Base-by-base conservation (phyloP, 176 grass and related monocot genomes). In the Dactylis glomerata region DNA sequence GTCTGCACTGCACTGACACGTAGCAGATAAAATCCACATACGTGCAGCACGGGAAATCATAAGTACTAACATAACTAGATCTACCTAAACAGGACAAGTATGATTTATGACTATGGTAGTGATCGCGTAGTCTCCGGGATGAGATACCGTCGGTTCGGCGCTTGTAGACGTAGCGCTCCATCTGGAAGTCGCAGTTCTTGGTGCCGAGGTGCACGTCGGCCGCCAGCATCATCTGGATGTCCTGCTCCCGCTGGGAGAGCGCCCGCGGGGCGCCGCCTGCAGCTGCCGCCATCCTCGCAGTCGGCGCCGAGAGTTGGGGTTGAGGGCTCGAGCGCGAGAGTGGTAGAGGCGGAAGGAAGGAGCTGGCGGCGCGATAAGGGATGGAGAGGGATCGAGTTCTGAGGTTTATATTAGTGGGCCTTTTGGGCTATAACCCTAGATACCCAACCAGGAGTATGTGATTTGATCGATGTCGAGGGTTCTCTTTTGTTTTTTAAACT, bases 181-280 rank as follows among this genome's bases (percentile, higher is more conserved):
- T 99, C 88, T 99, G 93, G 86, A 94, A 99, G 71, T 99, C 93
- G 89, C 93, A 99, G 83, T 98, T 98, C 87, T 95, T 98, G 66
- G 96, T 96, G 81, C 96, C 91, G 23, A 99, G 93, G 81, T 96
- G 93, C 68, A 96, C 89, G 37, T 95, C 91, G 20, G 93, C 96
- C 15, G 96, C 89, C 11, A 96, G 86, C 91, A 99, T 96, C 96
- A 91, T 94, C 69, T 94, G 96, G 19, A 96, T 78, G 78, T 92
- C 93, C 73, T 91, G 73, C 86, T 99, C 93, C 88, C 26, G 76
- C 81, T 94, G 78, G 10, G 89, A 87, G 23, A 99, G 83, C 55
- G 26, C 73, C 72, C 89, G 37, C 26, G 58, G 84, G 11, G 75
- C 52, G 31, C 20, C 79, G 23, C 81, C 86, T 15, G 73, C 73